These are phyloP conservation scores for Tephrocybe sp. DNA, from an alignment of 768 basidiomycete species.

Conservation along the genomic window DNA sequence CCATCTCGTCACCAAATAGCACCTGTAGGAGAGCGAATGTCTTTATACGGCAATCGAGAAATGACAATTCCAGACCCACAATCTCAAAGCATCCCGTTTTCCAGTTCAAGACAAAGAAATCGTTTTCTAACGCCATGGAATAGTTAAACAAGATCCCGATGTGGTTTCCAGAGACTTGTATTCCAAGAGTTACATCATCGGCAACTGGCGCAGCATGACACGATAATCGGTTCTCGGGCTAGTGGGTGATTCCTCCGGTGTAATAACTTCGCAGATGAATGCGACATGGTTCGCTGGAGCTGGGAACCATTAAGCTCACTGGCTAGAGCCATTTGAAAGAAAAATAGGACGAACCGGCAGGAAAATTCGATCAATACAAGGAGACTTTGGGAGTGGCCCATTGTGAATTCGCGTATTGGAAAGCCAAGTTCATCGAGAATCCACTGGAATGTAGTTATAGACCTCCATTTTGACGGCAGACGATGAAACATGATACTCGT, in stretches of 20 bases:
- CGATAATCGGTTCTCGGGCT: conserved; percentile 32
- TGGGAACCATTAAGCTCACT: background rate
- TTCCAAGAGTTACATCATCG: too few relatives aligned
- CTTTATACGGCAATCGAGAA: background rate
- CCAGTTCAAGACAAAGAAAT: conserved; percentile 69
- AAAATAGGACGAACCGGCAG: conserved; percentile 27
- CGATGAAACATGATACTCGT: conserved; percentile 41
- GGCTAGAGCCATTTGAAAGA: conserved; percentile 1
- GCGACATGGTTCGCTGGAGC: conserved; percentile 21
- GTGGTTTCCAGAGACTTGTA: conserved; percentile 57
- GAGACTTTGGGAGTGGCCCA: conserved; percentile 70
- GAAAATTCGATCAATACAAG: conserved; percentile 49
- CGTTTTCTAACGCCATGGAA: conserved; percentile 35
- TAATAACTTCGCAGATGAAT: conserved; percentile 48
- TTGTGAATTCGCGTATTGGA: conserved; percentile 52
- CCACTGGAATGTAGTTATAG: conserved; percentile 49
- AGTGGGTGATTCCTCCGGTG: conserved; percentile 46
- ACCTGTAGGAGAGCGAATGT: conserved; percentile 12
- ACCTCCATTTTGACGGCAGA: conserved; percentile 48
- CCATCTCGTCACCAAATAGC: conserved; percentile 31
- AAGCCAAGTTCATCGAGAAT: conserved; percentile 32
- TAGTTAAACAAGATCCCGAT: conserved; percentile 50
- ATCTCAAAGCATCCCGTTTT: conserved; percentile 48
- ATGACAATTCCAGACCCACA: conserved; percentile 36
- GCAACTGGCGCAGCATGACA: conserved; percentile 27